phyloP scores from a whole-genome alignment of 805 yeast genomes.

The Komagataella phaffii region DNA sequence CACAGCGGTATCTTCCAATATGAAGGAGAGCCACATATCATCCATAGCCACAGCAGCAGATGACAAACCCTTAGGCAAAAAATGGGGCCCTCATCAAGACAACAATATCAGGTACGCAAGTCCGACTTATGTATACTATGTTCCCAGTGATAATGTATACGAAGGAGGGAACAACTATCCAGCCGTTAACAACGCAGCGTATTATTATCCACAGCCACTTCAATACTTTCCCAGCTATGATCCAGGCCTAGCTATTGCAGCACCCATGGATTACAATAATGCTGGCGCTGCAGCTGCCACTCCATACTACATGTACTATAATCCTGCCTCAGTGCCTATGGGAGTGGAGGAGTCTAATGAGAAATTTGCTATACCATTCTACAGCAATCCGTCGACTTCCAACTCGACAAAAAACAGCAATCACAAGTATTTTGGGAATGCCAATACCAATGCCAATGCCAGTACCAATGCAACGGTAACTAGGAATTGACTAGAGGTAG shows the following conservation, averaged over 20 bases:
- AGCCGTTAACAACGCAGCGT: background rate
- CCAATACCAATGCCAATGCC: background rate
- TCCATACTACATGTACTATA: constrained; percentile 18
- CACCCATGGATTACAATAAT: background rate
- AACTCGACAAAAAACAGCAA: background rate
- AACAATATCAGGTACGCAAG: constrained; percentile 1
- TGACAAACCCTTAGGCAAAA: constrained; percentile 11
- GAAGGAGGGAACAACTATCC: background rate
- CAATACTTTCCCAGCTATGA: constrained; percentile 11
- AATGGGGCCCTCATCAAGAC: constrained; percentile 3
- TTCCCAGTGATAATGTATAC: background rate
- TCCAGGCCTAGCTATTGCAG: constrained; percentile 7
- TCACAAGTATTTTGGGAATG: background rate
- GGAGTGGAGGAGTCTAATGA: background rate
- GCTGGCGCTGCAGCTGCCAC: constrained; percentile 9
- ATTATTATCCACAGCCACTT: constrained; percentile 1
- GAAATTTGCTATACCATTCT: background rate
- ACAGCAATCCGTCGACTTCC: background rate
- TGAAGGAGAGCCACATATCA: constrained; percentile 14
- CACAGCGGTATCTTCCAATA: constrained; percentile 13
- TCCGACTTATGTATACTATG: constrained; percentile 1
- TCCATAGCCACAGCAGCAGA: constrained; percentile 9
- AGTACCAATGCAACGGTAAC: background rate
- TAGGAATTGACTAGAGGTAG: background rate
- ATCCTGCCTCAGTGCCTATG: constrained; percentile 5